phyloP scores from a whole-genome alignment of 345 rosid species.

The Turnera subulata region DNA sequence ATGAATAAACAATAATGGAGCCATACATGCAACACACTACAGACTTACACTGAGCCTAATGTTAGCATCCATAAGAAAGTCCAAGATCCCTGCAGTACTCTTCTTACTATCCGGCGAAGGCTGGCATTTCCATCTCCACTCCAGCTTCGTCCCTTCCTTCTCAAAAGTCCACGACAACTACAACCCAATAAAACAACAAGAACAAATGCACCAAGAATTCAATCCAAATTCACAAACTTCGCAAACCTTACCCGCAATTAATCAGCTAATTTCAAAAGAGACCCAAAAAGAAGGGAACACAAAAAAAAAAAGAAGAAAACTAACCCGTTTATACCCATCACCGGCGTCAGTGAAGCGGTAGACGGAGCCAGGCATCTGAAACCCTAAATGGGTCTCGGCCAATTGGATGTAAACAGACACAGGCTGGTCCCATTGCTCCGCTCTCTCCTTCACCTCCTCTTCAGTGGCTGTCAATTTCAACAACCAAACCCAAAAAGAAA shows the following conservation, averaged over 20 bases:
- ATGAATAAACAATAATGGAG: too few relatives aligned
- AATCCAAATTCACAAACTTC: background rate
- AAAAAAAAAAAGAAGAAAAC: conserved; percentile 6
- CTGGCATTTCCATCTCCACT: conserved; percentile 87
- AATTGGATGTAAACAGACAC: conserved; percentile 58
- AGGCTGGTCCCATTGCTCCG: conserved; percentile 85
- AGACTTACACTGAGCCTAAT: conserved; percentile 63
- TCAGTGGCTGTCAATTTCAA: conserved; percentile 42
- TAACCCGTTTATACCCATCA: conserved; percentile 64
- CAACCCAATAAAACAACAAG: conserved; percentile 5
- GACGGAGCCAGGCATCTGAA: conserved; percentile 64
- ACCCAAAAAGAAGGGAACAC: background rate
- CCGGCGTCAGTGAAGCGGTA: conserved; percentile 75
- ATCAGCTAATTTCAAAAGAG: background rate
- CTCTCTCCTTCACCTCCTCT: conserved; percentile 71
- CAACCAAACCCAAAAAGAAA: background rate
- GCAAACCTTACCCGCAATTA: conserved; percentile 1
- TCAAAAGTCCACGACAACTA: conserved; percentile 93
- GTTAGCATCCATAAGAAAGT: conserved; percentile 83
- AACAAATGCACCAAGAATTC: background rate
- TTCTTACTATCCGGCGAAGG: conserved; percentile 47
- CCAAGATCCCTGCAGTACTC: conserved; percentile 56
- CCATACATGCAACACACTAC: background rate
- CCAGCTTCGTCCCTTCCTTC: conserved; percentile 79
- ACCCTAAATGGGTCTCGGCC: conserved; percentile 75